Evolutionary conservation across 2,329 filamentous ascomycete species (phyloP), one percentile per base, ranked within the genome.

Genomic region (Calonectria hawksworthii): DNA sequence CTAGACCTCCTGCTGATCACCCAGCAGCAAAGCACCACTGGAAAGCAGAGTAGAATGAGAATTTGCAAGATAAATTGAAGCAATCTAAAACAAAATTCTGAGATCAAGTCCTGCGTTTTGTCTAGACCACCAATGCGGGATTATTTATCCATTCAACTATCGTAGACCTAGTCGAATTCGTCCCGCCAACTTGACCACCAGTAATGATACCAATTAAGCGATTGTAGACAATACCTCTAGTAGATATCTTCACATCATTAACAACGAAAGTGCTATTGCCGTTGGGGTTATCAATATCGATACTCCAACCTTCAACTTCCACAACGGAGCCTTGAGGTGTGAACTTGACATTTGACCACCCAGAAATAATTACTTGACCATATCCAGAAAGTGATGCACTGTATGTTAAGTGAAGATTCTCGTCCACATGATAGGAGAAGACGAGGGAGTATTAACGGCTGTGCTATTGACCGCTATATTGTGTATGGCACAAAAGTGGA

Each of bases 21-120:
- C 85, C 86, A 0, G 86, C 86, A 2, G 82, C 85, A 0, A 80
- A 79, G 34, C 86, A 84, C 64, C 85, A 86, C 32, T 87, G 86
- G 86, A 83, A 75, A 74, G 86, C 80, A 74, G 87, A 83, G 16
- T 80, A 77, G 47, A 10, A 6, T 34, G 3, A 7, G 13, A 61
- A 38, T 18, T 9, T 11, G 10, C 10, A 59, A 26, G 8, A 9
- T 26, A 14, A 38, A 38, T 38, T 59, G 21, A 23, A 59, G 13
- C 11, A 38, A 18, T 16, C 13, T 14, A 52, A 8, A 7, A 13
- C 14, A 16, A 28, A 18, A 21, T 14, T 13, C 10, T n/a, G 13
- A 5, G 23, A 30, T 26, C 13, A 4, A 54, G n/a, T 21, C 3
- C 4, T 5, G 11, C 23, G 44, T 47, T 23, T 5, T 8, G 21